These are phyloP conservation scores for Infundibulicybe gibba DNA, from an alignment of 768 basidiomycete genomes.

Conservation along the genomic window DNA sequence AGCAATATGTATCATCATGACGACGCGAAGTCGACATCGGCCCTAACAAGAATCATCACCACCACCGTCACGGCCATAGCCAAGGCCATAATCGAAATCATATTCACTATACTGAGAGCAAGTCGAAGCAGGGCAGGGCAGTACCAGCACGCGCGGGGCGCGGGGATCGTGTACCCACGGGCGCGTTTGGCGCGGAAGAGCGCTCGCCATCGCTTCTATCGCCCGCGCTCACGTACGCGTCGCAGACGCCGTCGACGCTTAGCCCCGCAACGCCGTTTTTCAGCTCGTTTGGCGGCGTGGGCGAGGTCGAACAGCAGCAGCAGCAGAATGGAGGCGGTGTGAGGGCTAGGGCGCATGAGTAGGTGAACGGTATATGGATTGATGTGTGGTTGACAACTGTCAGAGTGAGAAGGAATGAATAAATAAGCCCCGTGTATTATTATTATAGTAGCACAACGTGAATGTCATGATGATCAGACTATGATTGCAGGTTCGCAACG, in stretches of 20 bases:
- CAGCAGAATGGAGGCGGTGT: no score
- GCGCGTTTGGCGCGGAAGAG: conserved; percentile 17
- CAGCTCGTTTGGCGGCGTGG: conserved; percentile 56
- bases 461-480: no score
- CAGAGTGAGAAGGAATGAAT: no score
- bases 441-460: no score
- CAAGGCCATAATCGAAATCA: conserved; percentile 3
- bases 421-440: no score
- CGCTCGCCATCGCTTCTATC: conserved; percentile 57
- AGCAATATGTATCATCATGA: conserved; percentile 16
- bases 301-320: conserved; percentile 25
- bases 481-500: no score
- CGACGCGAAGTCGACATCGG: conserved; percentile 12
- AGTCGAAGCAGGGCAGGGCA: no score
- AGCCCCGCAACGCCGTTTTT: conserved; percentile 75
- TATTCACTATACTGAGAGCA: conserved; percentile 1
- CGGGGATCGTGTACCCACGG: no score
- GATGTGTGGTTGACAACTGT: no score
- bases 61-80: conserved; percentile 8
- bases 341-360: no score
- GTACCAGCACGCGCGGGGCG: not conserved
- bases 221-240: conserved; percentile 68
- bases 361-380: no score
- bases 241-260: conserved; percentile 58
- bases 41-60: conserved; percentile 18